Evolutionary conservation across 306 rosid species (phyloP).

Genomic region (Psophocarpus tetragonolobus): DNA sequence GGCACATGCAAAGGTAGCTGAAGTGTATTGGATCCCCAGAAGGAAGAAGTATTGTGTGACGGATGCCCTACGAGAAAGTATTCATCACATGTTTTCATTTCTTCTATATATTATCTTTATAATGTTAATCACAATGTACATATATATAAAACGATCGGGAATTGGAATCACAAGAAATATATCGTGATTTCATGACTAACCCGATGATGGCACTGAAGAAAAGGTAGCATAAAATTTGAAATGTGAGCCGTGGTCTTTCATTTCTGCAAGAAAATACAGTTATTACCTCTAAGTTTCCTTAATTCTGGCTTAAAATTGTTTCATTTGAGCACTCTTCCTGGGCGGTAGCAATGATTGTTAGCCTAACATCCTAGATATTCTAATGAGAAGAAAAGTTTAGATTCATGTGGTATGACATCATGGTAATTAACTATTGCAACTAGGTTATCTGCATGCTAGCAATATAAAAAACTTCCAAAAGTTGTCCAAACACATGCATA

Average conservation of each 20-base stretch:
- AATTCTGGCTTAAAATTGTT: background rate
- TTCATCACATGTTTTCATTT: background rate
- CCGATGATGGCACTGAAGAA: conserved; percentile 91
- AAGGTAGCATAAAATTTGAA: conserved; percentile 63
- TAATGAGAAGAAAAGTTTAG: background rate
- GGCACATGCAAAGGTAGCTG: conserved; percentile 93
- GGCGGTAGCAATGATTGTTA: background rate
- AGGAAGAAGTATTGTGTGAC: conserved; percentile 83
- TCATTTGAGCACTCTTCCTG: background rate
- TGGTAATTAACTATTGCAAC: conserved; percentile 1
- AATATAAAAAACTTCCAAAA: background rate
- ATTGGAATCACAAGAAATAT: background rate
- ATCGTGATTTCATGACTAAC: conserved; percentile 44
- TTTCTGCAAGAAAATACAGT: conserved; percentile 54
- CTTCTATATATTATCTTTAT: background rate
- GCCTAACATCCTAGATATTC: background rate
- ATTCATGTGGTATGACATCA: background rate
- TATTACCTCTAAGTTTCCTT: background rate
- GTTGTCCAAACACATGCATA: too few relatives aligned
- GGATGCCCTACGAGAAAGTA: conserved; percentile 59
- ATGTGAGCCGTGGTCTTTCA: conserved; percentile 61
- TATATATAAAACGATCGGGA: background rate
- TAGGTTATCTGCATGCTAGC: background rate
- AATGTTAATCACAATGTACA: conserved; percentile 13
- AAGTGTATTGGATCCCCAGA: conserved; percentile 83